Evolutionary conservation across 2,329 filamentous ascomycete genomes (phyloP).

Genomic region (Emmonsia crescens): DNA sequence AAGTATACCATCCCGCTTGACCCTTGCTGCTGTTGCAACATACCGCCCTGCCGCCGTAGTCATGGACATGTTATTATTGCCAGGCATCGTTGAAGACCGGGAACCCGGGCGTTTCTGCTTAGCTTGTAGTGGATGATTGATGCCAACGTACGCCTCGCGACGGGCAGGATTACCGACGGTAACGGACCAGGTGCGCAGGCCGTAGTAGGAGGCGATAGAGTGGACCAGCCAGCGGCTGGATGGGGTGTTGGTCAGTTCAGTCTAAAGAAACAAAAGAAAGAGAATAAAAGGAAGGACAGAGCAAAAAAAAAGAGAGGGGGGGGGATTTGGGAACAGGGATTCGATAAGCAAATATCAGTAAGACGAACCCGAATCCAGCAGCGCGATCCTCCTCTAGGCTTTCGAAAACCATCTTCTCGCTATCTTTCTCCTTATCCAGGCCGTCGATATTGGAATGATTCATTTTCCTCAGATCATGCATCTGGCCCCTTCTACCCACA

Average conservation of each 20-base stretch:
- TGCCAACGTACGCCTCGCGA: conserved; percentile 72
- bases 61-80: background rate
- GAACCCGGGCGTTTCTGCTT: background rate
- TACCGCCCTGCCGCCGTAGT: background rate
- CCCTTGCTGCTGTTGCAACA: background rate
- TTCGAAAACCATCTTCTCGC: conserved; percentile 69
- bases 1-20: background rate
- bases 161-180: conserved; percentile 59
- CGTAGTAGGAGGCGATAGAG: conserved; percentile 85
- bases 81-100: background rate
- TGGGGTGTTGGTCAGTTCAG: conserved; percentile 29
- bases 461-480: conserved; percentile 47
- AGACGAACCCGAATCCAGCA: conserved; percentile 67
- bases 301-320: conserved; percentile 4
- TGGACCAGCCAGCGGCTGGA: conserved; percentile 76
- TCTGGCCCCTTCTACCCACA: conserved; percentile 57
- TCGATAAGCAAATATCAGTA: background rate
- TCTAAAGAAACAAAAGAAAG: background rate
- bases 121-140: conserved; percentile 26
- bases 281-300: conserved; percentile 4
- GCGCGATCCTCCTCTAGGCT: conserved; percentile 62
- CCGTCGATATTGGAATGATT: conserved; percentile 21
- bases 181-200: conserved; percentile 71
- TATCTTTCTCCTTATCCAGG: conserved; percentile 35
- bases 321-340: background rate